These are phyloP conservation scores for Pseudogymnoascus sp. DNA, from an alignment of 2,329 filamentous ascomycete species.

Conservation along the genomic window DNA sequence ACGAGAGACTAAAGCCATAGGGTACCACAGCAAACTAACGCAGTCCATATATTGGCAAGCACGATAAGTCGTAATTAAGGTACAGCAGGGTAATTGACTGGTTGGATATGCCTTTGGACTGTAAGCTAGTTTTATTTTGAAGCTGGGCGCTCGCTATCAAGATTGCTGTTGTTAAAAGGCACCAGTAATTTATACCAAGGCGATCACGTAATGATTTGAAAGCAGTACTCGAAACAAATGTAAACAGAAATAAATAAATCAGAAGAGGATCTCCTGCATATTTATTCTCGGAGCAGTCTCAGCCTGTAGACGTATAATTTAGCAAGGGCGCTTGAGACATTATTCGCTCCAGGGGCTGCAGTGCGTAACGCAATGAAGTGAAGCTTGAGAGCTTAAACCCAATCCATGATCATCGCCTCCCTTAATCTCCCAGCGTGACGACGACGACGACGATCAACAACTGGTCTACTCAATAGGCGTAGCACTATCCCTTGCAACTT, in stretches of 20 bases:
- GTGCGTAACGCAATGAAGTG: background rate
- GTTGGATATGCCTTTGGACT: background rate
- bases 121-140: background rate
- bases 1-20: background rate
- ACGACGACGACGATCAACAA: conserved; percentile 6
- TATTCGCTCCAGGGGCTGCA: background rate
- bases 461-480: background rate
- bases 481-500: background rate
- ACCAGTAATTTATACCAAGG: background rate
- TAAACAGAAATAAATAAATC: background rate
- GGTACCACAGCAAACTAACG: background rate
- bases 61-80: background rate
- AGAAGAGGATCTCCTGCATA: background rate
- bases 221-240: background rate
- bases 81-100: background rate
- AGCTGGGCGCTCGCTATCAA: background rate
- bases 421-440: conserved; percentile 1
- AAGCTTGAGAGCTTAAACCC: conserved; percentile 3
- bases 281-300: background rate
- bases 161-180: background rate
- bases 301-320: background rate
- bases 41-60: background rate
- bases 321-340: background rate
- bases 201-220: conserved; percentile 1
- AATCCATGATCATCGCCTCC: conserved; percentile 9